Percentiles rank a stretch among this genome's conserved stretches.
Evolutionary conservation across 2,329 filamentous ascomycete species (phyloP).

Genomic region (Penicillium sp.): DNA sequence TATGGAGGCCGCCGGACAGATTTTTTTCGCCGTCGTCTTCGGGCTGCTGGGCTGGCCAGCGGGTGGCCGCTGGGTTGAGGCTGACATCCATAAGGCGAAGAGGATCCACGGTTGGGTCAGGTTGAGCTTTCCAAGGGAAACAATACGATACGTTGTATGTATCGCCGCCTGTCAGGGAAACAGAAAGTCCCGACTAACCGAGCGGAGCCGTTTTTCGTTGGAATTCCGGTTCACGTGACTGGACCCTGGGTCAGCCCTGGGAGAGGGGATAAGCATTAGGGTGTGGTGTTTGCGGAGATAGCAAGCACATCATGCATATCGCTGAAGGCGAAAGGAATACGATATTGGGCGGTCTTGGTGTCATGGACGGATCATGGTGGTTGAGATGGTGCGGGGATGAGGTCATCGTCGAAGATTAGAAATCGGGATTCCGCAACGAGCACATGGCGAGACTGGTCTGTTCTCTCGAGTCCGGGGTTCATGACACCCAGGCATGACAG

Average conservation of each 20-base stretch:
- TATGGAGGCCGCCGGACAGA: neutral
- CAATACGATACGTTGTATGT: neutral
- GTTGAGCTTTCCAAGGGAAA: neutral
- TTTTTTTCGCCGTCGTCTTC: neutral
- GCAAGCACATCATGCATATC: neutral
- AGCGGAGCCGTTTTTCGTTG: neutral
- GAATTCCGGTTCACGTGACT: neutral
- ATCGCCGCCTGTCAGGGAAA: neutral
- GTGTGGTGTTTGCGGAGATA: neutral
- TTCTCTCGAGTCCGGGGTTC: neutral
- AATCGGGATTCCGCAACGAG: neutral
- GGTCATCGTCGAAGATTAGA: constrained; percentile 7
- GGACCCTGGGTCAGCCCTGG: neutral
- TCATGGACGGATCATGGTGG: neutral
- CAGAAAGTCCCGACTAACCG: neutral
- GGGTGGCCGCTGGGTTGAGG: neutral
- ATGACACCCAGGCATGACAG: neutral
- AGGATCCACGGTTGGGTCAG: constrained; percentile 1
- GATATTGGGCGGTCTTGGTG: neutral
- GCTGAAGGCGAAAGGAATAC: neutral
- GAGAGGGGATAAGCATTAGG: neutral
- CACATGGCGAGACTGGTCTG: neutral
- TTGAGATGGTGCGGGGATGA: neutral
- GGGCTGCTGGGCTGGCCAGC: neutral
- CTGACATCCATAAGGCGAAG: constrained; percentile 1